Evolutionary conservation across 768 basidiomycete genomes (phyloP).

Genomic region (Suillus fuscotomentosus): DNA sequence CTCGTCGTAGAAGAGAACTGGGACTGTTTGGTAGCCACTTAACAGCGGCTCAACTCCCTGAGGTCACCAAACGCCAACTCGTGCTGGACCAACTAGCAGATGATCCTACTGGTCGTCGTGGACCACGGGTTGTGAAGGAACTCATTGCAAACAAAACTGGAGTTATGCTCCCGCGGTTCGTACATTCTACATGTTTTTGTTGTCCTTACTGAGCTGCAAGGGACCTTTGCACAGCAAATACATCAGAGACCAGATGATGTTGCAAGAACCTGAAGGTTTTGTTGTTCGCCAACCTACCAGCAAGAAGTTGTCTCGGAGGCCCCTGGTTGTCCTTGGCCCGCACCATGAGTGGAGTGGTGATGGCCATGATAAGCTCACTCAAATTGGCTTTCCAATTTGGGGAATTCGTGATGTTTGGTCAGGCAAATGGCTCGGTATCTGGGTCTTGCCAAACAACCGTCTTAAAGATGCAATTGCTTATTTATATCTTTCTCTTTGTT

Average conservation of each 20-base stretch:
- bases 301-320: slow-evolving; percentile 23
- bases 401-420: slow-evolving; percentile 26
- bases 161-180: slow-evolving; percentile 10
- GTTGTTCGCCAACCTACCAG: slow-evolving; percentile 20
- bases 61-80: slow-evolving; percentile 16
- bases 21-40: neutral
- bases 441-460: slow-evolving; percentile 31
- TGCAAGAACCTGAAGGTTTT: slow-evolving; percentile 26
- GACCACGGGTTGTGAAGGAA: slow-evolving; percentile 17
- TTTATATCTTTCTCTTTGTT: slow-evolving; percentile 23
- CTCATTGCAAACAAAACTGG: slow-evolving; percentile 19
- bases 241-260: slow-evolving; percentile 19
- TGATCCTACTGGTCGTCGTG: slow-evolving; percentile 19
- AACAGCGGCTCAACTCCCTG: neutral
- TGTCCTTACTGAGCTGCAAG: neutral
- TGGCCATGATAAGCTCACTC: slow-evolving; percentile 34
- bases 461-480: slow-evolving; percentile 24
- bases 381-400: slow-evolving; percentile 33
- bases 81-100: slow-evolving; percentile 22
- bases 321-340: slow-evolving; percentile 21
- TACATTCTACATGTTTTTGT: neutral
- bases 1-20: neutral
- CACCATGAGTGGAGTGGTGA: slow-evolving; percentile 34
- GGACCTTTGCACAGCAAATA: slow-evolving; percentile 10
- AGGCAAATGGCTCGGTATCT: slow-evolving; percentile 27